Conservation (phyloP, 2,329 filamentous ascomycete genomes). For the Leptographium procerum region DNA sequence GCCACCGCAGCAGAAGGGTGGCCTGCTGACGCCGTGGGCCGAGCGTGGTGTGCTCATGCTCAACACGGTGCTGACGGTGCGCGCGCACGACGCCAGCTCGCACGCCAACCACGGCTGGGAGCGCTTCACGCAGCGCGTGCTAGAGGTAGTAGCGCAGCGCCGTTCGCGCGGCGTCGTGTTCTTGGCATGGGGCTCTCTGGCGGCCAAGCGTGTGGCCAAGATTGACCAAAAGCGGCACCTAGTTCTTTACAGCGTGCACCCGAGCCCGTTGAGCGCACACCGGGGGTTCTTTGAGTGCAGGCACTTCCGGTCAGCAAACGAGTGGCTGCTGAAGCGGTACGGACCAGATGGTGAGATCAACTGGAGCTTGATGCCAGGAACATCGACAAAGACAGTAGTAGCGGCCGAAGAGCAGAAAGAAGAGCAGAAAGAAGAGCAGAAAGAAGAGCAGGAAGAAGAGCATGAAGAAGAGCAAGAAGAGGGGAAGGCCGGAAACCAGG, state of each 20-base stretch:
- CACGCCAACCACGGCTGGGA: constrained; percentile 89
- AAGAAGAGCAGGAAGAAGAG: constrained; percentile 12
- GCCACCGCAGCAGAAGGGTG: constrained; percentile 64
- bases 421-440: constrained; percentile 10
- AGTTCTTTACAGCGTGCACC: constrained; percentile 79
- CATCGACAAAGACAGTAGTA: constrained; percentile 11
- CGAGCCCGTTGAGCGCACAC: constrained; percentile 78
- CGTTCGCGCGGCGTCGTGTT: constrained; percentile 80
- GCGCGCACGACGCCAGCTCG: constrained; percentile 75
- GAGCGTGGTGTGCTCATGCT: constrained; percentile 85
- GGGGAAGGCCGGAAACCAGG: too few species aligned
- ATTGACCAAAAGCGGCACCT: constrained; percentile 65
- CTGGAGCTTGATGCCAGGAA: constrained; percentile 52
- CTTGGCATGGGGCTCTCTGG: constrained; percentile 83
- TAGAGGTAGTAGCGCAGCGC: constrained; percentile 72
- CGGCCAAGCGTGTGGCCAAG: constrained; percentile 64
- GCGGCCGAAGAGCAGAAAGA: constrained; percentile 10
- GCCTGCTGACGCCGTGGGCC: constrained; percentile 86
- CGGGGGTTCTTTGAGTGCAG: constrained; percentile 74
- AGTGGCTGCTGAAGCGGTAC: constrained; percentile 72
- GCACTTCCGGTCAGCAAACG: constrained; percentile 72
- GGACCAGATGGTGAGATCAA: constrained; percentile 73
- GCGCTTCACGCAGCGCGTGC: constrained; percentile 78
- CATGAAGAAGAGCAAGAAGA: constrained; percentile 1
- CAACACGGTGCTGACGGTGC: constrained; percentile 90